These are phyloP conservation scores for Biancaea sappan DNA, from an alignment of 306 rosid genomes.

Conservation along the genomic window DNA sequence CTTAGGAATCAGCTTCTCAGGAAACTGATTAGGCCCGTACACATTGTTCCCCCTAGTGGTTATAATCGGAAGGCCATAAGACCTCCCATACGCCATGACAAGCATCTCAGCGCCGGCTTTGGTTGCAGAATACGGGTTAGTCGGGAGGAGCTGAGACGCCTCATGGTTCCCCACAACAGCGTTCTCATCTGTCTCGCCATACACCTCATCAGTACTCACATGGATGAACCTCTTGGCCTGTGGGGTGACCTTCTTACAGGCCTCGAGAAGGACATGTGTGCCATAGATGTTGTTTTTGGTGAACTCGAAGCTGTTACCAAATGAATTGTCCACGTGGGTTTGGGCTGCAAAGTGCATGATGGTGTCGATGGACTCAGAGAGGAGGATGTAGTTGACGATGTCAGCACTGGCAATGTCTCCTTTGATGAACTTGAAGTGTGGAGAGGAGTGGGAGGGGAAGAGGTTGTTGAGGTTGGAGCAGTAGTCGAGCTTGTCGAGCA, in stretches of 20 bases:
- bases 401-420: constrained; percentile 65
- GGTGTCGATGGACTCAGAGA: constrained; percentile 58
- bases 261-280: constrained; percentile 67
- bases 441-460: constrained; percentile 46
- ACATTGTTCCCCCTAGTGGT: constrained; percentile 68
- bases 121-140: constrained; percentile 65
- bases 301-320: constrained; percentile 66
- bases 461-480: constrained; percentile 64
- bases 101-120: constrained; percentile 75
- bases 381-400: constrained; percentile 55
- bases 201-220: constrained; percentile 68
- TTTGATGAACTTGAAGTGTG: constrained; percentile 58
- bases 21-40: constrained; percentile 63
- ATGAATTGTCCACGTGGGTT: constrained; percentile 66
- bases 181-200: constrained; percentile 67
- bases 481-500: constrained; percentile 71
- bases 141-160: constrained; percentile 69
- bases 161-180: constrained; percentile 65
- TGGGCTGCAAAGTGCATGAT: constrained; percentile 77
- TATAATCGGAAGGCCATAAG: constrained; percentile 62
- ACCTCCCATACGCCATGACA: constrained; percentile 65
- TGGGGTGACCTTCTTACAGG: constrained; percentile 52
- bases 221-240: constrained; percentile 62
- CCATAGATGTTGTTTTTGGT: constrained; percentile 66
- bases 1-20: constrained; percentile 66